phyloP scores from a whole-genome alignment of 495 filamentous ascomycete species.

The Talaromyces proteolyticus region DNA sequence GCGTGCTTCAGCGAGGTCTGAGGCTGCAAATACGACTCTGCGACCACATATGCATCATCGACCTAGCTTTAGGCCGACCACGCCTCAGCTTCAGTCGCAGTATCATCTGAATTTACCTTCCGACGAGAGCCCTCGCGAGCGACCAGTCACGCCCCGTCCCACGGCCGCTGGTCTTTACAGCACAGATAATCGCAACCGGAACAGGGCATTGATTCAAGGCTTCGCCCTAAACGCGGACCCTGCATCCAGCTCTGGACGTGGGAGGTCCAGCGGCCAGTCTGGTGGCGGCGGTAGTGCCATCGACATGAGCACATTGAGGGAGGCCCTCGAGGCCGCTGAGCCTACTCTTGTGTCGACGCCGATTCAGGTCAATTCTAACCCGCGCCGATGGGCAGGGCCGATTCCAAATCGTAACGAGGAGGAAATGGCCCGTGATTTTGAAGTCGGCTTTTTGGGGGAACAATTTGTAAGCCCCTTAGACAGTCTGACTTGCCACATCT shows the following conservation, averaged over 20 bases:
- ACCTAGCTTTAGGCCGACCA: background rate
- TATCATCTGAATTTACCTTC: background rate
- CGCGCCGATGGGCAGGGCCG: background rate
- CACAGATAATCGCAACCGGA: background rate
- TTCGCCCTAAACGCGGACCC: background rate
- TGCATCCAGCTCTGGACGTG: background rate
- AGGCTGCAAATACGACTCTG: background rate
- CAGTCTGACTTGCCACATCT: background rate
- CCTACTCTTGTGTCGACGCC: background rate
- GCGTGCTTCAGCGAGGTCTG: background rate
- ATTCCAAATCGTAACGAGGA: background rate
- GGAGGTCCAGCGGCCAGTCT: background rate
- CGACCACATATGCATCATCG: background rate
- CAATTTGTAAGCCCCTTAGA: conserved; percentile 3
- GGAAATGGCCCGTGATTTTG: conserved; percentile 1
- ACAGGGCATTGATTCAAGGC: background rate
- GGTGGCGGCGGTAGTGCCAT: background rate
- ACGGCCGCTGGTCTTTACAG: conserved; percentile 2
- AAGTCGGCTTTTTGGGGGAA: conserved; percentile 5
- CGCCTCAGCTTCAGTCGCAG: background rate
- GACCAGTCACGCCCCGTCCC: conserved; percentile 1
- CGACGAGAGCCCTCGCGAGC: background rate
- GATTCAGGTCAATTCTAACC: background rate
- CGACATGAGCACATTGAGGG: conserved; percentile 1
- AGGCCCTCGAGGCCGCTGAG: background rate